Percentiles rank a stretch among this genome's conserved stretches.
Conservation (phyloP, 176 grass and related monocot genomes). For the Triticum turgidum region DNA sequence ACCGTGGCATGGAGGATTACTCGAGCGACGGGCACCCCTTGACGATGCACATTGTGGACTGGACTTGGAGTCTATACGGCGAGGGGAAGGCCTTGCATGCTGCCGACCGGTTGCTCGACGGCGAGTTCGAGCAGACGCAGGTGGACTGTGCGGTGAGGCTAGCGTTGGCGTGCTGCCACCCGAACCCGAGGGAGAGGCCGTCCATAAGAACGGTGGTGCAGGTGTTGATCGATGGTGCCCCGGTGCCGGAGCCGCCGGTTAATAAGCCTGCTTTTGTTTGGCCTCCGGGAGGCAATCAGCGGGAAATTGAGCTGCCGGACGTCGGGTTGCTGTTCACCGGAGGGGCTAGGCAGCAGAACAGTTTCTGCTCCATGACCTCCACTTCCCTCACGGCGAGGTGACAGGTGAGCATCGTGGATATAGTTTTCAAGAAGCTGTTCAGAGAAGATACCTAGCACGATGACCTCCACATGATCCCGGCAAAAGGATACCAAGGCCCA, state of each 20-base stretch:
- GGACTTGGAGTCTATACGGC: neutral
- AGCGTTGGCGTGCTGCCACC: slow-evolving; percentile 54
- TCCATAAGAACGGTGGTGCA: slow-evolving; percentile 45
- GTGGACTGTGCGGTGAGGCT: slow-evolving; percentile 35
- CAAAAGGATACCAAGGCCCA: neutral
- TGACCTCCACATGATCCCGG: neutral
- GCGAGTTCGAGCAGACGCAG: neutral
- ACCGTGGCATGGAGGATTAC: neutral
- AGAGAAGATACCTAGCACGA: no score
- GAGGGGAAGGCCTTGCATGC: neutral
- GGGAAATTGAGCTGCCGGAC: neutral
- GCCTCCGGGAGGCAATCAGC: neutral
- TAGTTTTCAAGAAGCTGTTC: no score
- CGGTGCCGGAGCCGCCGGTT: slow-evolving; percentile 23
- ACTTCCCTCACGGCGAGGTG: neutral
- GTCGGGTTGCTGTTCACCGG: slow-evolving; percentile 13
- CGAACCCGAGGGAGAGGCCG: slow-evolving; percentile 41
- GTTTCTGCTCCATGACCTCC: slow-evolving; percentile 19
- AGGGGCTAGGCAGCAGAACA: neutral
- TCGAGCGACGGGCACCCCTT: no score
- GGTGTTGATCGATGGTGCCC: slow-evolving; percentile 30
- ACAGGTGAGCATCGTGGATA: neutral
- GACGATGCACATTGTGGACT: slow-evolving; percentile 3
- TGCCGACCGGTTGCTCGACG: neutral
- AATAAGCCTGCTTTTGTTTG: slow-evolving; percentile 25